phyloP scores from a whole-genome alignment of 2,329 filamentous ascomycete species.

The Xylariaceae sp. region DNA sequence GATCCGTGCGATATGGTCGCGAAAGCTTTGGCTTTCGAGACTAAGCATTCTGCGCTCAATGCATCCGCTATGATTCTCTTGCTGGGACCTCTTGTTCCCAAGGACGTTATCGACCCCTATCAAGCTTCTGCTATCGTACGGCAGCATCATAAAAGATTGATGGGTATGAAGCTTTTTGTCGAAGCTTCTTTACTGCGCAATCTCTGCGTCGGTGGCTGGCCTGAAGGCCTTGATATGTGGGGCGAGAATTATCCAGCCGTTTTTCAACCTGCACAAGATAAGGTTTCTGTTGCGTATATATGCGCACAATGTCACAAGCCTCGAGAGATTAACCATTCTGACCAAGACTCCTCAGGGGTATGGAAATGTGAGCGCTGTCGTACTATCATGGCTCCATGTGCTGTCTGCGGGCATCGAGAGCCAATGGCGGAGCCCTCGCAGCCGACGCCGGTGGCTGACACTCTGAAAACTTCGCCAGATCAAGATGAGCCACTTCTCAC shows the following conservation, averaged over 20 bases:
- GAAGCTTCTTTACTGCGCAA: conserved; percentile 60
- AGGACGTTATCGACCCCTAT: conserved; percentile 48
- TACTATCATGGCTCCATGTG: conserved; percentile 50
- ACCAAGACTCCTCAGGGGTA: conserved; percentile 38
- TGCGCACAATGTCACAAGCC: conserved; percentile 56
- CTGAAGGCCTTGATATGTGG: conserved; percentile 46
- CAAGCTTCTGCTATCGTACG: conserved; percentile 54
- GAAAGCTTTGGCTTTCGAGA: conserved; percentile 53
- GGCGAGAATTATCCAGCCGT: conserved; percentile 51
- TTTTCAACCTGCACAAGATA: conserved; percentile 50
- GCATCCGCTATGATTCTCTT: conserved; percentile 59
- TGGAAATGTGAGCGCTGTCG: conserved; percentile 57
- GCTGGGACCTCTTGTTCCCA: conserved; percentile 52
- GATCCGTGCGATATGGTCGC: conserved; percentile 52
- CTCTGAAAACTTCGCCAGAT: conserved; percentile 7
- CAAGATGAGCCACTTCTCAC: conserved; percentile 29
- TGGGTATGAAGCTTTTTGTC: conserved; percentile 54
- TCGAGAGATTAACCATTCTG: conserved; percentile 45
- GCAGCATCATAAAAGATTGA: conserved; percentile 57
- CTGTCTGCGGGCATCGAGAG: conserved; percentile 54
- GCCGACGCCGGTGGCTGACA: conserved; percentile 17
- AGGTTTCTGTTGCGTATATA: conserved; percentile 48
- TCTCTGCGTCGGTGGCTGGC: conserved; percentile 55
- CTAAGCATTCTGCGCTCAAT: conserved; percentile 51
- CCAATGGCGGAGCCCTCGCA: conserved; percentile 34